Conservation (phyloP, 2,329 filamentous ascomycete genomes). For the Fusarium acutatum region DNA sequence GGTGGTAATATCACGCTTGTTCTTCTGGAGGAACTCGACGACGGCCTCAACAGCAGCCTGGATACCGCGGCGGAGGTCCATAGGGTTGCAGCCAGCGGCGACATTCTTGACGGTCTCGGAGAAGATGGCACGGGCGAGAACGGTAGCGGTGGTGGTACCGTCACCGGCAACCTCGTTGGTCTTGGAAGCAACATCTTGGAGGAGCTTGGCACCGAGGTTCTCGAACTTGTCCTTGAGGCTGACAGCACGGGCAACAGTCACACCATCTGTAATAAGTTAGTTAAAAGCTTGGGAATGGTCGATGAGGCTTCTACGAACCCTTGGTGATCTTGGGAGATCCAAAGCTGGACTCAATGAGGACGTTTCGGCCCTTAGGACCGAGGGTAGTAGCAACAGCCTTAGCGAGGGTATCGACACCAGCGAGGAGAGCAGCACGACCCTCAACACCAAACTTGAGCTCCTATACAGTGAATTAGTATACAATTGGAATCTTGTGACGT, state of each 20-base stretch:
- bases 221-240: constrained; percentile 98
- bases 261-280: constrained; percentile 70
- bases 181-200: constrained; percentile 98
- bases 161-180: constrained; percentile 99
- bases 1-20: constrained; percentile 98
- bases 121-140: constrained; percentile 97
- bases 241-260: constrained; percentile 89
- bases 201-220: constrained; percentile 95
- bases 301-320: constrained; percentile 64
- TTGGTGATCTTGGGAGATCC: constrained; percentile 99
- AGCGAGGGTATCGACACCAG: constrained; percentile 95
- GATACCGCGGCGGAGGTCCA: constrained; percentile 97
- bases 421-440: constrained; percentile 85
- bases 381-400: constrained; percentile 96
- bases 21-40: constrained; percentile 90
- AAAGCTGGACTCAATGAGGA: constrained; percentile 97
- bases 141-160: constrained; percentile 96
- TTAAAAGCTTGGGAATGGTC: neutral
- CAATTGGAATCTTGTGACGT: neutral
- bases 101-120: constrained; percentile 99
- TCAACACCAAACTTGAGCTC: constrained; percentile 99
- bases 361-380: constrained; percentile 97
- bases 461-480: constrained; percentile 58
- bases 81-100: constrained; percentile 98
- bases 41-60: constrained; percentile 96